Evolutionary conservation across 176 grass and related monocot species (phyloP), one percentile per base, ranked within the genome.

Genomic region (Coix lacrymajobi): DNA sequence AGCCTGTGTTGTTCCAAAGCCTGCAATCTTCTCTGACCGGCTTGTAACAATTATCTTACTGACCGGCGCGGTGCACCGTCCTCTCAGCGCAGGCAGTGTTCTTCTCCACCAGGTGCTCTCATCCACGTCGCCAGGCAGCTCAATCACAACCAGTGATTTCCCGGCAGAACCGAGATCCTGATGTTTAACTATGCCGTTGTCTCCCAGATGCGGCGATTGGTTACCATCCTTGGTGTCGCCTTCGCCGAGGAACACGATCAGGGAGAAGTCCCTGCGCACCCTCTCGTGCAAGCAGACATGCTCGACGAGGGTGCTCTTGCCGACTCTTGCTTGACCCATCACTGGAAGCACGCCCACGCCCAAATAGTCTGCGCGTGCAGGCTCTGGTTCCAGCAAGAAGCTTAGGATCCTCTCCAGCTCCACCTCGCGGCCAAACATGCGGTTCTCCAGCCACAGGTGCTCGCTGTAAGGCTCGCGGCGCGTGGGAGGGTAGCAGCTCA

Each of bases 261-360:
- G 56, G 19, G 82, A 68, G 79, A 85, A 89, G 80, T 52, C 11
- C 9, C 22, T 8, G 3, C 48, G 83, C 45, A 89, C 83, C 61
- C 78, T 92, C 26, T 81, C 73, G 11, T 92, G 66, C 0, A 63
- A 41, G 37, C 69, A 80, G 54, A 79, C 71, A 65, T 89, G 90
- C 79, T 88, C 86, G 3, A 76, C 79, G 1, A 86, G 79, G 0
- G 81, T 89, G 67, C 78, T 92, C 72, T 89, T 75, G 10, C 72
- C 72, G 0, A 75, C 31, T 13, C 48, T 56, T n/a, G 72, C 3
- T 24, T 11, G 19, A 4, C 72, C 48, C 0, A 75, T 34, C 48
- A 75, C 49, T 0, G 89, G 19, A 88, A 56, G 28, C 72, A 32
- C 8, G 12, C 49, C n/a, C n/a, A n/a, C n/a, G n/a, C 1, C 72